These are phyloP conservation scores for Colletotrichum melonis DNA, from an alignment of 2,329 filamentous ascomycete species.

Conservation along the genomic window DNA sequence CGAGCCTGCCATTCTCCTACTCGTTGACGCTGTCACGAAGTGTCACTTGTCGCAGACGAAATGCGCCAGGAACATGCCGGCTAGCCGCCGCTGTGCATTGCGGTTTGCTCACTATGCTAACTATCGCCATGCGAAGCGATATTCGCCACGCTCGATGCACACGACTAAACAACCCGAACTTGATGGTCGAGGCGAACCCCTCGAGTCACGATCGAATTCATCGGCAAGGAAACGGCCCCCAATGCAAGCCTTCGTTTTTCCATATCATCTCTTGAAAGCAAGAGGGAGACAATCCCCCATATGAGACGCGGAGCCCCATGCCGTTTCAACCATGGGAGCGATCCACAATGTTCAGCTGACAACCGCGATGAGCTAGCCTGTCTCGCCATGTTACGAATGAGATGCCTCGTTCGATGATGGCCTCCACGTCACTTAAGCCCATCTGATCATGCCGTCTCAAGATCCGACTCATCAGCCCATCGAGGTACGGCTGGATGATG, in stretches of 20 bases:
- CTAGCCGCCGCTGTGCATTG: not conserved
- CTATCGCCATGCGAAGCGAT: slow-evolving; percentile 1
- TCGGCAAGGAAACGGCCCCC: not conserved
- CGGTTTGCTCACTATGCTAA: not conserved
- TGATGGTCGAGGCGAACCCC: not conserved
- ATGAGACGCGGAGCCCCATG: not conserved
- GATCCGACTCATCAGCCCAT: not conserved
- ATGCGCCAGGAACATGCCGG: slow-evolving; percentile 2
- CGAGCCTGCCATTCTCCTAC: not conserved
- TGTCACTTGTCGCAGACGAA: not conserved
- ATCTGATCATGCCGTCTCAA: not conserved
- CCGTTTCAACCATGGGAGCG: not conserved
- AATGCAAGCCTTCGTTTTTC: not conserved
- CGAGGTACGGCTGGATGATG: not conserved
- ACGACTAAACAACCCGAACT: not conserved
- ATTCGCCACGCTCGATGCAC: not conserved
- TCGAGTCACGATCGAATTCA: not conserved
- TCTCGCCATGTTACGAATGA: not conserved
- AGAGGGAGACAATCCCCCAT: not conserved
- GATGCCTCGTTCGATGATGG: not conserved
- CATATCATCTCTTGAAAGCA: not conserved
- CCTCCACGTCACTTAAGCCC: not conserved
- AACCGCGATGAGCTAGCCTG: not conserved
- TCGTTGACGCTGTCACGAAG: slow-evolving; percentile 5
- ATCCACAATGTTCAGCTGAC: not conserved